Evolutionary conservation across 1,284 basidiomycete species (phyloP).

Genomic region (Cryptococcus wingfieldii): DNA sequence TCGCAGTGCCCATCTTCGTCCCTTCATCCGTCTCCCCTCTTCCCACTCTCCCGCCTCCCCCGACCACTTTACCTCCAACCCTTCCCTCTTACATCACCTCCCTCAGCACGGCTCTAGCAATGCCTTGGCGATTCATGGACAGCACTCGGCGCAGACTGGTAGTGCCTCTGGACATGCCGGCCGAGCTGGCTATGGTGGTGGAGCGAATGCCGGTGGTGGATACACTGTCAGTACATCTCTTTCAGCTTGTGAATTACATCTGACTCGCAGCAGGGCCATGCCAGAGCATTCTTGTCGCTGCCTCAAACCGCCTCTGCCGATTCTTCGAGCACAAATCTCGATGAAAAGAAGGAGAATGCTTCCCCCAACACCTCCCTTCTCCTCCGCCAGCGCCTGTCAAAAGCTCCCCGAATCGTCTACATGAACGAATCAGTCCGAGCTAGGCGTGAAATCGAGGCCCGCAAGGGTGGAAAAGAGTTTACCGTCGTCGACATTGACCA

Average conservation of each 20-base stretch:
- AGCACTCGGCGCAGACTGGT: slow-evolving; percentile 21
- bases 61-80: slow-evolving; percentile 49
- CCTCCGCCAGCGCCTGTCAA: slow-evolving; percentile 18
- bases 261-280: slow-evolving; percentile 29
- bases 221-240: slow-evolving; percentile 34
- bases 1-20: slow-evolving; percentile 43
- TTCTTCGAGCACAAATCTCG: slow-evolving; percentile 20
- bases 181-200: slow-evolving; percentile 36
- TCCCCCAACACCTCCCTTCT: slow-evolving; percentile 7
- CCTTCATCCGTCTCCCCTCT: slow-evolving; percentile 40
- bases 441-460: slow-evolving; percentile 15
- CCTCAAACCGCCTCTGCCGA: slow-evolving; percentile 30
- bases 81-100: slow-evolving; percentile 46
- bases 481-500: slow-evolving; percentile 21
- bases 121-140: slow-evolving; percentile 17
- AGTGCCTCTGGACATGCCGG: slow-evolving; percentile 12
- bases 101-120: slow-evolving; percentile 26
- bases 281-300: slow-evolving; percentile 40
- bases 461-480: slow-evolving; percentile 24
- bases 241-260: background rate
- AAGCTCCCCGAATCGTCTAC: slow-evolving; percentile 14
- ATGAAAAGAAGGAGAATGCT: slow-evolving; percentile 21
- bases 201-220: slow-evolving; percentile 33
- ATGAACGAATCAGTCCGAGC: slow-evolving; percentile 1
- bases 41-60: slow-evolving; percentile 22